Evolutionary conservation across 2,329 filamentous ascomycete species (phyloP).

Genomic region (Colletotrichum godetiae): DNA sequence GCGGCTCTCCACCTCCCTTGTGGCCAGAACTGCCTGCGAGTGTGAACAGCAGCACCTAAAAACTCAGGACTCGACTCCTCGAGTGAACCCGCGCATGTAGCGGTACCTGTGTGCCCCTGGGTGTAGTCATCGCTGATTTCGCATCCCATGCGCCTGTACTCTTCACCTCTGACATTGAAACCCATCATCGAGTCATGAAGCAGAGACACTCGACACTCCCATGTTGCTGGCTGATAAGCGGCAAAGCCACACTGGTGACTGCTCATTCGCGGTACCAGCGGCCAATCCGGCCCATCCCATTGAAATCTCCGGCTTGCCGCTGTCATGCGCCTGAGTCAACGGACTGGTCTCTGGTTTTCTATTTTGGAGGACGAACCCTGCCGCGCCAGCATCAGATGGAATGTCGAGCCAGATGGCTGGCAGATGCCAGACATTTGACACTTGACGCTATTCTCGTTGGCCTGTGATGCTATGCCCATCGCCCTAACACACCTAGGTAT

Average conservation of each 20-base stretch:
- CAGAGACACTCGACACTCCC: neutral
- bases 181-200: slow-evolving; percentile 28
- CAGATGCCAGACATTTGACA: neutral
- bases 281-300: slow-evolving; percentile 16
- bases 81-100: slow-evolving; percentile 22
- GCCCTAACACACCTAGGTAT: too few relatives aligned
- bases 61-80: too few relatives aligned
- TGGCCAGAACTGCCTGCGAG: neutral
- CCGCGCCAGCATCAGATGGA: slow-evolving; percentile 20
- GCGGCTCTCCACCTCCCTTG: neutral
- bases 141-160: slow-evolving; percentile 1
- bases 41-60: neutral
- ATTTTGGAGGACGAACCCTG: slow-evolving; percentile 10
- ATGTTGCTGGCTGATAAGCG: slow-evolving; percentile 3
- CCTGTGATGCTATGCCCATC: neutral
- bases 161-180: slow-evolving; percentile 25
- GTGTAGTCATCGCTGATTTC: neutral
- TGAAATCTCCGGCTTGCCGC: slow-evolving; percentile 15
- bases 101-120: slow-evolving; percentile 3
- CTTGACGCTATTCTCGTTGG: neutral
- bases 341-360: neutral
- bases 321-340: slow-evolving; percentile 33
- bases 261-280: slow-evolving; percentile 6
- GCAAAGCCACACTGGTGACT: neutral
- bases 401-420: slow-evolving; percentile 9